Base-by-base conservation (phyloP, 2,329 filamentous ascomycete genomes). In the Clarireedia hainanense region DNA sequence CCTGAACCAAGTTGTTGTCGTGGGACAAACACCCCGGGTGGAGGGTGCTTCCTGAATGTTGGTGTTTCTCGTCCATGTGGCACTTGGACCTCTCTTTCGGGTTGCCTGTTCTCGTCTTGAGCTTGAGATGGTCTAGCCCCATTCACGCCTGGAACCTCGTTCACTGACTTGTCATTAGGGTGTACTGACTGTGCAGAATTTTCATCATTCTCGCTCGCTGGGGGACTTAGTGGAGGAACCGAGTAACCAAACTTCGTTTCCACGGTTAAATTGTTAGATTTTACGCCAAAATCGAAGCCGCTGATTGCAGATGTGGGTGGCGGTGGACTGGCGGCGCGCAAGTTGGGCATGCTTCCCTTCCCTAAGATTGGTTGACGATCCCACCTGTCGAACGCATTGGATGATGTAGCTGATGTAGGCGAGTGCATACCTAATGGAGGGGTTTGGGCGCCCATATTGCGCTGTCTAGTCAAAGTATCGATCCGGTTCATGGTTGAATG, bases 31-130 rank as follows among this genome's bases (percentile, higher is more conserved):
- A 63, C 61, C 46, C 56, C 43, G 15, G 66, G 60, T 15, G 63
- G 64, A 10, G 61, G 64, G 37, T 62, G 46, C 43, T 66, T 68
- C 52, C 68, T 57, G 57, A 64, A 52, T 2, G 74, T 70, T 36
- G 85, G 81, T 0, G 81, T 82, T 55, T 86, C 85, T 26, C 86
- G 80, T 27, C 85, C 88, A 65, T 88, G 81, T 60, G 92, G 88
- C 69, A 96, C 81, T 68, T 91, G 88, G 48, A 88, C 74, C 66
- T 95, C 88, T 46, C 90, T 83, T 67, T 95, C 86, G 5, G 88
- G 81, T 65, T 89, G 96, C 65, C 89, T 88, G 20, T 86, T 83
- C 66, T 96, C 91, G 65, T 95, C 89, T 63, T 94, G 96, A 6
- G 84, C 80, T 50, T 86, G 81, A 2, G 75, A 73, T 1, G 91